phyloP scores from a whole-genome alignment of 2,329 filamentous ascomycete genomes.

The Cladosporium sp. region DNA sequence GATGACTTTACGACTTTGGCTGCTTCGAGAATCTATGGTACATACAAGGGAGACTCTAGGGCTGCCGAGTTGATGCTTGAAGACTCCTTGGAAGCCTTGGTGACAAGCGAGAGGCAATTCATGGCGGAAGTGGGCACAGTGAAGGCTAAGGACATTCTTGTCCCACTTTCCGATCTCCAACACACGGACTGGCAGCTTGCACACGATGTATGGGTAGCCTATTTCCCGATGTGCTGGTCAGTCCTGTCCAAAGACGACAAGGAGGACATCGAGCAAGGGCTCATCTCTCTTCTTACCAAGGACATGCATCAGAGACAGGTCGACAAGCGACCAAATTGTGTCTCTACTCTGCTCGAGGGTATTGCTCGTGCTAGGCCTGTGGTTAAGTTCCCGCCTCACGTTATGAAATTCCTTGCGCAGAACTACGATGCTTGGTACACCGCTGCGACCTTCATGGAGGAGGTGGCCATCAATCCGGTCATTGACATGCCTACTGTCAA shows the following conservation, averaged over 20 bases:
- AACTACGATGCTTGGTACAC: slow-evolving; percentile 98
- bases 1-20: slow-evolving; percentile 81
- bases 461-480: slow-evolving; percentile 76
- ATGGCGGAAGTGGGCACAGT: slow-evolving; percentile 78
- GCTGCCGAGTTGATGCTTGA: slow-evolving; percentile 68
- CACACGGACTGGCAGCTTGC: slow-evolving; percentile 79
- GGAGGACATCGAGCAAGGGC: slow-evolving; percentile 80
- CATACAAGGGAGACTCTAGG: slow-evolving; percentile 66
- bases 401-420: slow-evolving; percentile 89
- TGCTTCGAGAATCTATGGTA: slow-evolving; percentile 67
- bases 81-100: slow-evolving; percentile 74
- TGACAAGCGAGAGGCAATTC: slow-evolving; percentile 77
- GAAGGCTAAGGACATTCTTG: slow-evolving; percentile 80
- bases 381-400: slow-evolving; percentile 90
- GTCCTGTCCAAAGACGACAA: slow-evolving; percentile 83
- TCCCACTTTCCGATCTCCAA: slow-evolving; percentile 86
- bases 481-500: slow-evolving; percentile 78
- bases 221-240: slow-evolving; percentile 95
- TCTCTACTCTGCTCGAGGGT: slow-evolving; percentile 86
- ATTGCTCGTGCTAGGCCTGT: slow-evolving; percentile 78
- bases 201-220: slow-evolving; percentile 81
- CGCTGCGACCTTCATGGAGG: slow-evolving; percentile 84
- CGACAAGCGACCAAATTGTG: slow-evolving; percentile 90
- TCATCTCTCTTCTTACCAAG: slow-evolving; percentile 86
- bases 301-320: slow-evolving; percentile 94